Conservation (phyloP, 1,284 basidiomycete genomes). For the Ganoderma leucocontextum region DNA sequence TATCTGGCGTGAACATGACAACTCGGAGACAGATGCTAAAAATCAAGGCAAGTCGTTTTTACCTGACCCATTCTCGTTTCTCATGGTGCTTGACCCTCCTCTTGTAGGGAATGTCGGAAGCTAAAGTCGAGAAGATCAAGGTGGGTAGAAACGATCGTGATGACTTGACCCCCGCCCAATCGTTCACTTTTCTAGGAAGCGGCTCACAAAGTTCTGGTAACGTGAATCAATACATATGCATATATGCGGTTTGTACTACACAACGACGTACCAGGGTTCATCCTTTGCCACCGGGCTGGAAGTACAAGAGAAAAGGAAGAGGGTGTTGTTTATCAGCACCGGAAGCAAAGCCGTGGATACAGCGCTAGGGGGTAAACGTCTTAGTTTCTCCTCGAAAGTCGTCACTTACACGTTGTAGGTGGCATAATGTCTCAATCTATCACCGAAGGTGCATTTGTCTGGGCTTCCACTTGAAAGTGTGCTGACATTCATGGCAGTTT, state of each 20-base stretch:
- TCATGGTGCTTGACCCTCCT: background rate
- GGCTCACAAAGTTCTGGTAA: conserved; percentile 82
- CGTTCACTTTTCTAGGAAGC: conserved; percentile 70
- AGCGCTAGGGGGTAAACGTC: conserved; percentile 80
- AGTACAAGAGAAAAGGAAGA: conserved; percentile 84
- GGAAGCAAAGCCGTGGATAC: conserved; percentile 92
- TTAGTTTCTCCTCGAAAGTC: conserved; percentile 1
- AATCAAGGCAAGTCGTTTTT: conserved; percentile 74
- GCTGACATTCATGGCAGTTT: conserved; percentile 53
- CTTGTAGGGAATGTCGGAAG: conserved; percentile 81
- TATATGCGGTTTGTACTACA: conserved; percentile 16
- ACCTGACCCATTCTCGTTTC: background rate
- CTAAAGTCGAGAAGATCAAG: conserved; percentile 97
- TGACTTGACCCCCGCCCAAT: conserved; percentile 16
- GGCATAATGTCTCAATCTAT: conserved; percentile 92
- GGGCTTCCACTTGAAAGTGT: background rate
- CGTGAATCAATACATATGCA: conserved; percentile 23
- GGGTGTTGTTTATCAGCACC: conserved; percentile 83
- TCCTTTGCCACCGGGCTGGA: conserved; percentile 92
- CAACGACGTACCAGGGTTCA: conserved; percentile 69
- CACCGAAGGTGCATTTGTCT: conserved; percentile 71
- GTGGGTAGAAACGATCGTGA: conserved; percentile 46
- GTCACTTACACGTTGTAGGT: conserved; percentile 51
- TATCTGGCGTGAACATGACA: conserved; percentile 86
- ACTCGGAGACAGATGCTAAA: conserved; percentile 88